These are phyloP conservation scores for Phascolomyces articulosus DNA, from an alignment of 371 early-diverging fungal species.

Conservation along the genomic window DNA sequence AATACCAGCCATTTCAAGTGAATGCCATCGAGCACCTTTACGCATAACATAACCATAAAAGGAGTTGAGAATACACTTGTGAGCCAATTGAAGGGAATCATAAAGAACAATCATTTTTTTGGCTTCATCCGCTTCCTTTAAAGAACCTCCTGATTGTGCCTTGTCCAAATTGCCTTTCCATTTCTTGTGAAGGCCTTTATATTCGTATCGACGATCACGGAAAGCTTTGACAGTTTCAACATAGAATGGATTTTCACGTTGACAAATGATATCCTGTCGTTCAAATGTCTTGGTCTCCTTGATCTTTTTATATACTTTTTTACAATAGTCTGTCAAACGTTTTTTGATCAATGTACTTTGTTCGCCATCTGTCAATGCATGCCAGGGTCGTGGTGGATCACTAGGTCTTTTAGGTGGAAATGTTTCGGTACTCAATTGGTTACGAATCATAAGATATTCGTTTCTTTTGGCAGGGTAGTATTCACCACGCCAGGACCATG, in stretches of 20 bases:
- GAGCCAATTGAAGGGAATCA: conserved; percentile 98
- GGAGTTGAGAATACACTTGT: conserved; percentile 99
- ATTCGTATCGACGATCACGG: conserved; percentile 98
- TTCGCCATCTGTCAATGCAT: conserved; percentile 66
- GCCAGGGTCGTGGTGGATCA: conserved; percentile 67
- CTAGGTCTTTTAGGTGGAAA: conserved; percentile 67
- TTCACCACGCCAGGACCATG: conserved; percentile 99
- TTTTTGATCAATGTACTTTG: conserved; percentile 78
- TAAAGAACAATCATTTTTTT: conserved; percentile 95
- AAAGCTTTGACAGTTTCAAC: conserved; percentile 98
- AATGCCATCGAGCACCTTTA: conserved; percentile 99
- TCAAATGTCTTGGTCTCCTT: conserved; percentile 81
- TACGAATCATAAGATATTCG: conserved; percentile 93
- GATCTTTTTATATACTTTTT: conserved; percentile 89
- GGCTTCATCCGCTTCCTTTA: conserved; percentile 82
- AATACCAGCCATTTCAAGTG: conserved; percentile 99
- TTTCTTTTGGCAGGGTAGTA: conserved; percentile 89
- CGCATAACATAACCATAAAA: conserved; percentile 99
- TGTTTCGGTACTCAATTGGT: conserved; percentile 82
- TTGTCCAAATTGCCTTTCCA: conserved; percentile 88
- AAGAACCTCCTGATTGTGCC: conserved; percentile 66
- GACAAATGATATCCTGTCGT: conserved; percentile 93
- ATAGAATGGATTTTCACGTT: conserved; percentile 99
- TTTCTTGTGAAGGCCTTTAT: conserved; percentile 93
- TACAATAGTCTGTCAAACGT: conserved; percentile 87